These are phyloP conservation scores for Aurantiochytrium sp. DNA, from an alignment of 108 stramenopile species.

Conservation along the genomic window DNA sequence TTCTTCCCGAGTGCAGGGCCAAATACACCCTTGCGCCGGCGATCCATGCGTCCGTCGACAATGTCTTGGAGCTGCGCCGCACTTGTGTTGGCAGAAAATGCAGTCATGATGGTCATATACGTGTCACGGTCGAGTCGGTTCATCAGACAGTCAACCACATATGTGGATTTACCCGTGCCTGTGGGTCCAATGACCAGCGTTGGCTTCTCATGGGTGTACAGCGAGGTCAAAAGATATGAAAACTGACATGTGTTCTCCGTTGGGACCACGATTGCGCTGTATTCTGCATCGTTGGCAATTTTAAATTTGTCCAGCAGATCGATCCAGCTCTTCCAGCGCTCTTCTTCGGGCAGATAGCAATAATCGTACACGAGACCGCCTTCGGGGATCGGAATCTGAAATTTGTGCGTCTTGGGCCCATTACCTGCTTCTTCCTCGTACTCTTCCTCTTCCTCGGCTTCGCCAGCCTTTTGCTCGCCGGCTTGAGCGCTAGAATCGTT, in stretches of 20 bases:
- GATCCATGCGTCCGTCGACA: slow-evolving; percentile 59
- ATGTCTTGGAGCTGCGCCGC: slow-evolving; percentile 61
- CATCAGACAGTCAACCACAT: neutral
- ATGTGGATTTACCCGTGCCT: slow-evolving; percentile 48
- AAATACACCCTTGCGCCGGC: slow-evolving; percentile 52
- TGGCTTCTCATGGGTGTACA: slow-evolving; percentile 32
- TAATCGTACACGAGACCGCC: slow-evolving; percentile 21
- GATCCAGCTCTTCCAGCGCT: slow-evolving; percentile 41
- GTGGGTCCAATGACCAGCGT: slow-evolving; percentile 56
- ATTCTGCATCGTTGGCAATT: slow-evolving; percentile 37
- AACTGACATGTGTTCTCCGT: slow-evolving; percentile 54
- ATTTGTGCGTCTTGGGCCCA: neutral
- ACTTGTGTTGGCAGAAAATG: slow-evolving; percentile 58
- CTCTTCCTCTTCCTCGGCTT: neutral
- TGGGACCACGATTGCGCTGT: slow-evolving; percentile 43
- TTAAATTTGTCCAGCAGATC: slow-evolving; percentile 32
- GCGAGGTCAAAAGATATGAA: slow-evolving; percentile 34
- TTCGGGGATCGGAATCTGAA: neutral
- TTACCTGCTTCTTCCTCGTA: neutral
- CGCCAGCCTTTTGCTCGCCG: neutral
- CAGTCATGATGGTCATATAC: slow-evolving; percentile 44
- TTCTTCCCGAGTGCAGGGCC: slow-evolving; percentile 52
- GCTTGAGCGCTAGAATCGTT: too few species aligned
- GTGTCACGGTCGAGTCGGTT: slow-evolving; percentile 25
- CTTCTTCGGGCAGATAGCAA: slow-evolving; percentile 27